A percentile compares a stretch with the other conserved stretches of the same genome.
phyloP scores from a whole-genome alignment of 768 basidiomycete species.

The Tremella yokohamensis region DNA sequence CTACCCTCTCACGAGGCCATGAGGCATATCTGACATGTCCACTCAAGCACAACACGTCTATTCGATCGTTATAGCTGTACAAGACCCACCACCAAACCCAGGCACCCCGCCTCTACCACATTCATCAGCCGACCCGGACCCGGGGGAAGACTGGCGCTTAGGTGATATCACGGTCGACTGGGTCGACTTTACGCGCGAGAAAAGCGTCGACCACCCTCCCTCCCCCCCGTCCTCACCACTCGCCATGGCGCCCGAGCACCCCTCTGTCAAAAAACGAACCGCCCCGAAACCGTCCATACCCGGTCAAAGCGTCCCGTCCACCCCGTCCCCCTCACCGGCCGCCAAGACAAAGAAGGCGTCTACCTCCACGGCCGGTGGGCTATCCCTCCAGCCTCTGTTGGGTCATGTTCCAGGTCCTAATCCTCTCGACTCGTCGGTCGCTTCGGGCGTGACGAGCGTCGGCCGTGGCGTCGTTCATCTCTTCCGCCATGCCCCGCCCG shows the following conservation, averaged over 20 bases:
- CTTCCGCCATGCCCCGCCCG: conserved; percentile 47
- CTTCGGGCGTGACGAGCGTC: conserved; percentile 37
- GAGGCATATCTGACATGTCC: neutral
- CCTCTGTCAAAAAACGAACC: neutral
- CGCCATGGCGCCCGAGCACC: neutral
- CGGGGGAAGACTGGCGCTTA: conserved; percentile 29
- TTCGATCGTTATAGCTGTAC: conserved; percentile 4
- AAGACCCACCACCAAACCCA: neutral
- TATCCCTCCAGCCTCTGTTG: conserved; percentile 43
- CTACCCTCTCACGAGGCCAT: too few relatives aligned
- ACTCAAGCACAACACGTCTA: neutral
- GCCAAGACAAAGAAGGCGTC: conserved; percentile 1
- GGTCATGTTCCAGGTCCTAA: conserved; percentile 44
- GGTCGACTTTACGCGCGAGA: conserved; percentile 47
- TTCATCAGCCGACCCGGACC: neutral
- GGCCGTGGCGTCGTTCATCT: conserved; percentile 48
- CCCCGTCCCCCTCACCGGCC: conserved; percentile 1
- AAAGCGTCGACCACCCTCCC: conserved; percentile 22
- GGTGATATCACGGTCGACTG: conserved; percentile 46
- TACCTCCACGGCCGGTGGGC: conserved; percentile 20
- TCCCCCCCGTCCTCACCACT: neutral
- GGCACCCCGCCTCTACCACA: neutral
- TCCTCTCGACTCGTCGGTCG: conserved; percentile 38
- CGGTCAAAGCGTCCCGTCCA: neutral
- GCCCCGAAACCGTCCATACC: neutral